Conservation (phyloP, 2,329 filamentous ascomycete genomes). For the Diplodia intermedia region DNA sequence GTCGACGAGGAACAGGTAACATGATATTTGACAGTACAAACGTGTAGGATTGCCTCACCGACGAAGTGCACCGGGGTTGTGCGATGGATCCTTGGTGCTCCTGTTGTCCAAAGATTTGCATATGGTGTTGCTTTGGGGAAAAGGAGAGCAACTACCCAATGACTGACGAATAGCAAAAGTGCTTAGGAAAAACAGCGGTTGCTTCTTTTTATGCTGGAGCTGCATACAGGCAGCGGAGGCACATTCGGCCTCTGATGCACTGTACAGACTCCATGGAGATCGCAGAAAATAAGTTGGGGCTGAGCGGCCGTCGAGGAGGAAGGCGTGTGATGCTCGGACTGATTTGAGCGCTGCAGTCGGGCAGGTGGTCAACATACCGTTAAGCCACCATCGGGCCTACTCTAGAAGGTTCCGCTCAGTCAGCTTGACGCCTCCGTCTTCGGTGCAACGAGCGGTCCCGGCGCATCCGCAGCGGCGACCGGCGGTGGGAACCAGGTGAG, state of each 20-base stretch:
- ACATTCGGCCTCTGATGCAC: neutral
- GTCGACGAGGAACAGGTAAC: neutral
- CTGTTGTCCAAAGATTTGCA: neutral
- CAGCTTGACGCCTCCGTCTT: constrained; percentile 7
- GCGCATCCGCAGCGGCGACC: neutral
- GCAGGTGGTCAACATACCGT: neutral
- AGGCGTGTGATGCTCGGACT: neutral
- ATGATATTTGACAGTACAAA: neutral
- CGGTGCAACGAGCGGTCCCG: neutral
- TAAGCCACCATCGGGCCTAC: constrained; percentile 13
- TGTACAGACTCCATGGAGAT: neutral
- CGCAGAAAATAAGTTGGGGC: neutral
- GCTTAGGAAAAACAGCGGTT: neutral
- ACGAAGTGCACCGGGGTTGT: neutral
- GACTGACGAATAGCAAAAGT: neutral
- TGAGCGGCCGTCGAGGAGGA: neutral
- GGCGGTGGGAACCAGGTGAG: neutral
- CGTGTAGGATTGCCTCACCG: neutral
- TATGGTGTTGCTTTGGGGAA: neutral
- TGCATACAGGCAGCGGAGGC: neutral
- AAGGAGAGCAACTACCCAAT: neutral
- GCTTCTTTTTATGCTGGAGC: neutral
- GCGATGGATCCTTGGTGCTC: neutral
- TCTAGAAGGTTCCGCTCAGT: constrained; percentile 19
- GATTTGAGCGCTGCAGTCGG: neutral